Percentiles rank a stretch among this genome's conserved stretches.
phyloP scores from a whole-genome alignment of 345 rosid genomes.

The Salix brachista region DNA sequence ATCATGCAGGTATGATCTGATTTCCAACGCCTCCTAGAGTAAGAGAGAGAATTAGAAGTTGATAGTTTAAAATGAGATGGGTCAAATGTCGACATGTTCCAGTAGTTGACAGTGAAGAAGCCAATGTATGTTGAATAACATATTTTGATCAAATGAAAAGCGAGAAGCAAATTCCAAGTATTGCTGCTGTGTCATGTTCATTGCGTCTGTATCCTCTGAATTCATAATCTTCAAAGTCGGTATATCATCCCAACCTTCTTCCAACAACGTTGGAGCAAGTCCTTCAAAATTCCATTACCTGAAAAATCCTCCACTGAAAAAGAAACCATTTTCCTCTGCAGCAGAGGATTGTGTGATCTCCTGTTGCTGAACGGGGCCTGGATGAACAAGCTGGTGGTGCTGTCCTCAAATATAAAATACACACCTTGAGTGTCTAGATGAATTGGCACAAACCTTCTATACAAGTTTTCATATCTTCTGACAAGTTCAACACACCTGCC shows the following conservation, averaged over 20 bases:
- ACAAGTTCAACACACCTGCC: neutral
- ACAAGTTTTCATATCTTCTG: neutral
- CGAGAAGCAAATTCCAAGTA: neutral
- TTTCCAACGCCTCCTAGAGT: constrained; percentile 50
- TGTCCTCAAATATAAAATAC: neutral
- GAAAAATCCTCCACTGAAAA: constrained; percentile 57
- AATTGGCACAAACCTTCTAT: neutral
- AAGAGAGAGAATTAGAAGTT: neutral
- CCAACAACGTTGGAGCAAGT: constrained; percentile 46
- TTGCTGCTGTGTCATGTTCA: constrained; percentile 50
- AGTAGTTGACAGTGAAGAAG: neutral
- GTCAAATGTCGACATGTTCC: neutral
- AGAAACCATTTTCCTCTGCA: constrained; percentile 44
- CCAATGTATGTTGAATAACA: neutral
- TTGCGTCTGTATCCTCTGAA: constrained; percentile 49
- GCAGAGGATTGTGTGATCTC: constrained; percentile 2
- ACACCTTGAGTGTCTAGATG: neutral
- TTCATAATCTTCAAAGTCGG: constrained; percentile 67
- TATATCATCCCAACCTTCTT: constrained; percentile 77
- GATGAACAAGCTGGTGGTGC: neutral
- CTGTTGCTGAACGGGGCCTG: neutral
- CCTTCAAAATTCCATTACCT: constrained; percentile 48
- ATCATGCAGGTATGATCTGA: constrained; percentile 67
- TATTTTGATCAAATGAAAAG: neutral
- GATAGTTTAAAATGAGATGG: neutral